Evolutionary conservation across 306 rosid species (phyloP).

Genomic region (Pterocarpus santalinus): DNA sequence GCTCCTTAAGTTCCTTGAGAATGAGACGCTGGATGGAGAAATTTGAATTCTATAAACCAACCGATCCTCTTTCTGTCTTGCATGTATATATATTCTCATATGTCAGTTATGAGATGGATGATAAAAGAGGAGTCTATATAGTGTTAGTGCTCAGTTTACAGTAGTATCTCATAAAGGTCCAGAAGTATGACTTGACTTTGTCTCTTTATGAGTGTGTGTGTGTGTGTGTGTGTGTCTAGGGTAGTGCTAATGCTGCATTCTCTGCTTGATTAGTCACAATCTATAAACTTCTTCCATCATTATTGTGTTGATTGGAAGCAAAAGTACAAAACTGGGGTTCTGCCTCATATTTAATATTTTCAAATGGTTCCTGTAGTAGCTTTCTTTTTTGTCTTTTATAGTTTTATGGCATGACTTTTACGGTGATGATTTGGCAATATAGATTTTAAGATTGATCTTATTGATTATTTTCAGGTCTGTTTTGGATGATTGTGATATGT

Average conservation of each 20-base stretch:
- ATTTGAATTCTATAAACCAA: no score
- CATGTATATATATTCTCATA: no score
- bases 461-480: conserved; percentile 30
- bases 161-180: neutral
- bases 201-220: no score
- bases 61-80: no score
- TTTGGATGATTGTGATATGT: conserved; percentile 33
- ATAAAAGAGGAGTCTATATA: no score
- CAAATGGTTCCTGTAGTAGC: neutral
- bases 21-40: no score
- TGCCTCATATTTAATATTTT: neutral
- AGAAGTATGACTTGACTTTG: neutral
- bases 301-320: conserved; percentile 15
- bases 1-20: no score
- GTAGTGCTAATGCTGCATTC: neutral
- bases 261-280: neutral
- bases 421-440: no score
- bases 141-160: no score
- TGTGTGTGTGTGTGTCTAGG: neutral
- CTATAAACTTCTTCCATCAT: conserved; percentile 13
- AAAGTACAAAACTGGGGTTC: neutral
- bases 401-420: no score
- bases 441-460: conserved; percentile 8
- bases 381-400: neutral
- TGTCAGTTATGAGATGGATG: no score